phyloP scores from a whole-genome alignment of 1,284 basidiomycete species.

The Cystobasidium sp. region DNA sequence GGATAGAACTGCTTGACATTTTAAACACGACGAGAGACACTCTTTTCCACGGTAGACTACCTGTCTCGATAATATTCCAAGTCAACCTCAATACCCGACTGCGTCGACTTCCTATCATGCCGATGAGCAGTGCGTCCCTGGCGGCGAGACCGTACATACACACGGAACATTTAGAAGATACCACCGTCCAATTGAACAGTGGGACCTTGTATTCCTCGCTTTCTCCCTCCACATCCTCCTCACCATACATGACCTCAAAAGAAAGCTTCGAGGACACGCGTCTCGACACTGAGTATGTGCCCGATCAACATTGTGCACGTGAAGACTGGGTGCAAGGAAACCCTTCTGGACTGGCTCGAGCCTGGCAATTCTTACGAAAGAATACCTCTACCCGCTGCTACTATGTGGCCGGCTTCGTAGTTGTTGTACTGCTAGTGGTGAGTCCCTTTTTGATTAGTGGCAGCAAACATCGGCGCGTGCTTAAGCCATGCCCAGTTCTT shows the following conservation, averaged over 20 bases:
- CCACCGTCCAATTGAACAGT: not conserved
- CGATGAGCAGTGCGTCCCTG: no score
- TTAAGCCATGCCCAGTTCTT: no score
- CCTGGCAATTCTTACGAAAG: not conserved
- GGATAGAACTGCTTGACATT: no score
- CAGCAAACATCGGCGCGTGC: no score
- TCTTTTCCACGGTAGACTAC: no score
- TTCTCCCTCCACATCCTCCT: not conserved
- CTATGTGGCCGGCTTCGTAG: not conserved
- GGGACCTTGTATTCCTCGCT: not conserved
- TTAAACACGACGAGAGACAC: no score
- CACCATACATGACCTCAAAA: not conserved
- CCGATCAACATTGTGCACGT: not conserved
- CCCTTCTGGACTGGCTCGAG: not conserved
- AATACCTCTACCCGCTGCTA: not conserved
- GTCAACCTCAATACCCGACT: no score
- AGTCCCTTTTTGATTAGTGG: not conserved
- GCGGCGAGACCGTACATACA: no score
- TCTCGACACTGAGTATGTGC: not conserved
- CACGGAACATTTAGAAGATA: no score
- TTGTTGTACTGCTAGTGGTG: slow-evolving; percentile 7
- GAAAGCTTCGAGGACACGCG: slow-evolving; percentile 16
- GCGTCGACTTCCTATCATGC: no score
- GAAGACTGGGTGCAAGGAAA: not conserved
- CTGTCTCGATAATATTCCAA: no score